Conservation (phyloP, 1,284 basidiomycete species). For the Leccinum glutinopallens region DNA sequence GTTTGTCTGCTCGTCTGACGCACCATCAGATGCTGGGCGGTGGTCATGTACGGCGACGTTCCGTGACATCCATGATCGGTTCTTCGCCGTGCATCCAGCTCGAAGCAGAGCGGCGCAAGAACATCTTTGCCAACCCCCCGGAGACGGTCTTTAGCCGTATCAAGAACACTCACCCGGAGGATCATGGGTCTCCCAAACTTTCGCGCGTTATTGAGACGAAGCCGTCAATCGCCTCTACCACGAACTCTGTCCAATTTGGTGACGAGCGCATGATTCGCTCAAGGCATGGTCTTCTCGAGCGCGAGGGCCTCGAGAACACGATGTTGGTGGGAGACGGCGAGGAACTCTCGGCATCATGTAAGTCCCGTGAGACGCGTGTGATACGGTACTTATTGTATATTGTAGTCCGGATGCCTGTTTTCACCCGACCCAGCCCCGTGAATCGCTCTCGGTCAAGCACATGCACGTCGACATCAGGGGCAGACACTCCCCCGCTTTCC, state of each 20-base stretch:
- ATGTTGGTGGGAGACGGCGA: constrained; percentile 65
- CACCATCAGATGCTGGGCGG: constrained; percentile 71
- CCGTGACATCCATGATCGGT: constrained; percentile 61
- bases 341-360: constrained; percentile 56
- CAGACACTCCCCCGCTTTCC: constrained; percentile 71
- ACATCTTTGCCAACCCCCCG: constrained; percentile 40
- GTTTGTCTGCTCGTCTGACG: constrained; percentile 40
- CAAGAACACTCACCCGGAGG: constrained; percentile 31
- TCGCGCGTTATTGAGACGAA: constrained; percentile 51
- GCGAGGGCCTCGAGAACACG: constrained; percentile 70
- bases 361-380: constrained; percentile 28
- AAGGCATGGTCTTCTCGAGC: constrained; percentile 58
- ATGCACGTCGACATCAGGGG: constrained; percentile 57
- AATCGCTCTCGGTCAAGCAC: constrained; percentile 68
- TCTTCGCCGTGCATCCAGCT: constrained; percentile 64
- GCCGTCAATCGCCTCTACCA: constrained; percentile 63
- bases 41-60: constrained; percentile 67
- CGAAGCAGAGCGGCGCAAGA: constrained; percentile 59
- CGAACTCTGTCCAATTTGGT: constrained; percentile 59
- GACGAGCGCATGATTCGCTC: constrained; percentile 68
- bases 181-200: constrained; percentile 41
- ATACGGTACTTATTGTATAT: constrained; percentile 11
- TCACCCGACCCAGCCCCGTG: constrained; percentile 54
- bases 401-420: constrained; percentile 53
- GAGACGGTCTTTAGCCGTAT: constrained; percentile 33